Evolutionary conservation across 2,329 filamentous ascomycete genomes (phyloP), one percentile per base, ranked within the genome.

Genomic region (Hypoxylon rubiginosum): DNA sequence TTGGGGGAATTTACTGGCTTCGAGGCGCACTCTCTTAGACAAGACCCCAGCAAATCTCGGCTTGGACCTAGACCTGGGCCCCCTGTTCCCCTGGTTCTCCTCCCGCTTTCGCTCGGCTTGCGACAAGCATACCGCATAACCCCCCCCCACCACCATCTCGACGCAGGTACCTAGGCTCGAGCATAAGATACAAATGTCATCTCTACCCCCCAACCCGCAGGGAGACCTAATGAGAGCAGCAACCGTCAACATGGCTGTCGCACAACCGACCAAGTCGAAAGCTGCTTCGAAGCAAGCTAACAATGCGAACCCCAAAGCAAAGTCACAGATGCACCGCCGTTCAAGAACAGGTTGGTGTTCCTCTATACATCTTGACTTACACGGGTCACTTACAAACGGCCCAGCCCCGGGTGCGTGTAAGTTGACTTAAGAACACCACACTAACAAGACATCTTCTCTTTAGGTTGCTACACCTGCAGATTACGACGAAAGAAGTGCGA

Each of bases 301-400:
- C 72, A 79, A 82, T 80, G 82, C 82, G 73, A 82, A 84, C 75
- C 79, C 88, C 70, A 93, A 92, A 82, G 83, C 87, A 77, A 91
- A 92, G 81, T 83, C 89, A 75, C 95, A 97, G 84, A 94, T 96
- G 90, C 95, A 97, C 81, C 90, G 94, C 79, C 89, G 95, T 77
- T 97, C 95, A 81, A 90, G 95, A 82, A 97, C 94, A 89, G 94
- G 94, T 97, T 87, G 77, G 91, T 88, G 58, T 66, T 75, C 75
- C 75, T 72, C 53, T 62, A 43, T 58, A 58, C 21, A 24, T 15
- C 39, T 59, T 59, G 51, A 65, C 66, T 70, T 71, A 63, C 56
- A 64, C 62, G 21, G 21, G 46, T 60, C 69, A 71, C 66, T 70
- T 71, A 71, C 56, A 24, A 24, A 71, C 63, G 52, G 55, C 54